phyloP scores from a whole-genome alignment of 306 rosid species.

The Prunus davidiana region DNA sequence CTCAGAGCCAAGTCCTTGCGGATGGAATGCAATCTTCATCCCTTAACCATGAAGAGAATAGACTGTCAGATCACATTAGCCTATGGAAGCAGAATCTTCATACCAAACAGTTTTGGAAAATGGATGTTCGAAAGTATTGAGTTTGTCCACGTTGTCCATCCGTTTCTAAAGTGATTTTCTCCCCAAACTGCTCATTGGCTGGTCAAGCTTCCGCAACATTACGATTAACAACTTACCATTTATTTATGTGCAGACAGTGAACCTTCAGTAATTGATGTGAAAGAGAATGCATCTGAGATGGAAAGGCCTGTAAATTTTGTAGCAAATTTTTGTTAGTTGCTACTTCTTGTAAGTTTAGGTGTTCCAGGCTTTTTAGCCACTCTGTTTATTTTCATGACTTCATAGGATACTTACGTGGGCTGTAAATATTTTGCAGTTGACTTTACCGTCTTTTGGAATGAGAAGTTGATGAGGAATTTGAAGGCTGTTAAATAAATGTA shows the following conservation, averaged over 20 bases:
- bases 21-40: constrained; percentile 14
- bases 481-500: not conserved
- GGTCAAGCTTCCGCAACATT: not conserved
- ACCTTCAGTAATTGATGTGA: not conserved
- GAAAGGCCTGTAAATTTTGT: not conserved
- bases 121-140: not conserved
- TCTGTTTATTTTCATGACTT: no score
- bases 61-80: not conserved
- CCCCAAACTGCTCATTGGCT: not conserved
- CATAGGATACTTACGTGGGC: no score
- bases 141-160: not conserved
- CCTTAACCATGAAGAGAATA: constrained; percentile 8
- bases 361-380: not conserved
- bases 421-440: not conserved
- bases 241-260: not conserved
- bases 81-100: not conserved
- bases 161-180: not conserved
- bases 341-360: not conserved
- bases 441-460: not conserved
- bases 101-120: not conserved
- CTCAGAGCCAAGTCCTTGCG: constrained; percentile 10
- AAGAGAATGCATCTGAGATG: not conserved
- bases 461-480: not conserved
- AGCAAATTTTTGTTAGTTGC: not conserved
- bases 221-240: not conserved